Conservation (phyloP, 495 filamentous ascomycete genomes). For the Staphylotrichum tortipilum region DNA sequence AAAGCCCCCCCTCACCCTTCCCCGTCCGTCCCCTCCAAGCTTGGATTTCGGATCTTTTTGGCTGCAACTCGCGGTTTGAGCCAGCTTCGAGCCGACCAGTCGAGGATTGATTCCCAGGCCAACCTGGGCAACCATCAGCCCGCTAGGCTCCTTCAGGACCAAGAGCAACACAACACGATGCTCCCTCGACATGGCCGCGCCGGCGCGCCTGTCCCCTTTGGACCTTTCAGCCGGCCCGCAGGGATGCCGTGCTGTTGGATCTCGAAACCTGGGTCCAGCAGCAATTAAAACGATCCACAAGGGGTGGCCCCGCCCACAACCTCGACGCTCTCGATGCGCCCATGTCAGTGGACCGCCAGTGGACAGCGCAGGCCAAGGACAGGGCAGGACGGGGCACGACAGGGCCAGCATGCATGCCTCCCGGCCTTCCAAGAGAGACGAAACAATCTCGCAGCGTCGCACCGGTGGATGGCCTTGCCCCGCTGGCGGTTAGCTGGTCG, state of each 20-base stretch:
- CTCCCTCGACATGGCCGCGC: background rate
- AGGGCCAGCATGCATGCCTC: no score
- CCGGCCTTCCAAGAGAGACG: background rate
- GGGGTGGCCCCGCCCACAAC: no score
- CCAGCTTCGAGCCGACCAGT: background rate
- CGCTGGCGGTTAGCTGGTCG: no score
- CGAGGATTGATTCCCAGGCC: no score
- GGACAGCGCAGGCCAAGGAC: no score
- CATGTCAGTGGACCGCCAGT: slow-evolving; percentile 6
- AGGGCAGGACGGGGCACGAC: no score
- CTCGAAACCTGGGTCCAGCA: background rate
- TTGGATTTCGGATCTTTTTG: no score
- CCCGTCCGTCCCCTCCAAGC: no score
- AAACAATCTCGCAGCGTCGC: background rate
- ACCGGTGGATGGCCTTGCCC: background rate
- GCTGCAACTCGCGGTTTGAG: background rate
- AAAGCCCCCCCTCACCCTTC: no score
- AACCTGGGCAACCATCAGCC: background rate
- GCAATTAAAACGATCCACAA: slow-evolving; percentile 3
- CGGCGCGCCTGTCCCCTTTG: background rate
- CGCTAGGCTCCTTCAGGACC: background rate
- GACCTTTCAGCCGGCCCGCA: background rate
- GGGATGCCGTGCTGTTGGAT: background rate
- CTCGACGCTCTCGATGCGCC: no score
- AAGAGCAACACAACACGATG: background rate